A percentile compares a stretch with the other conserved stretches of the same genome.
Conservation (phyloP, 2,329 filamentous ascomycete species). For the Graphiopsis chlorocephala region DNA sequence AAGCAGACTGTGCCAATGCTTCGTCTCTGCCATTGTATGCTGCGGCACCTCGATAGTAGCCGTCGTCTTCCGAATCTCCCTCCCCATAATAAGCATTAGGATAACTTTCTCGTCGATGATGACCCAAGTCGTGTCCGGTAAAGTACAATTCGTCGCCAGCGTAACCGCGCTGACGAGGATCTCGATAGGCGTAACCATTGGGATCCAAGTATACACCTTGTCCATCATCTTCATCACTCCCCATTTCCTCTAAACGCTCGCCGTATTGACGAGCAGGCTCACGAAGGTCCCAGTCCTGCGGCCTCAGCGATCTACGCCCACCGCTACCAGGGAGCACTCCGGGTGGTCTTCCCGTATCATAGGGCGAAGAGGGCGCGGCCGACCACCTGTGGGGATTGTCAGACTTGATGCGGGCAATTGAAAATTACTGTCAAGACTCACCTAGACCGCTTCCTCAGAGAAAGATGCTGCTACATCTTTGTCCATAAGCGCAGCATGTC, state of each 20-base stretch:
- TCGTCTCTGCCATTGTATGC: constrained; percentile 66
- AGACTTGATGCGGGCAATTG: neutral
- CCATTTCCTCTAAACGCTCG: constrained; percentile 65
- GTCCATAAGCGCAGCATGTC: constrained; percentile 93
- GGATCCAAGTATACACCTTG: constrained; percentile 44
- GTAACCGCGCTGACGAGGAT: constrained; percentile 29
- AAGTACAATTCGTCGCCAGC: constrained; percentile 49
- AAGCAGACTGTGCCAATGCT: constrained; percentile 70
- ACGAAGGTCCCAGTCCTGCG: constrained; percentile 44
- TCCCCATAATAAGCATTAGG: constrained; percentile 34
- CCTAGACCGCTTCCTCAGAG: constrained; percentile 99
- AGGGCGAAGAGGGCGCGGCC: constrained; percentile 86
- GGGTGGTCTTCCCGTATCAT: constrained; percentile 99
- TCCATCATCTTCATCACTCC: constrained; percentile 49
- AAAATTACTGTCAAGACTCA: neutral
- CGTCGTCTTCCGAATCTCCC: constrained; percentile 50
- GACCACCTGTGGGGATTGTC: constrained; percentile 62
- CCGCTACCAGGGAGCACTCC: constrained; percentile 60
- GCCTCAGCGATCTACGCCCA: constrained; percentile 47
- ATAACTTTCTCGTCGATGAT: constrained; percentile 46
- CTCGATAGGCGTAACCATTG: constrained; percentile 32
- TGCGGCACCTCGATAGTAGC: constrained; percentile 39
- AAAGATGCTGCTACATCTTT: constrained; percentile 99
- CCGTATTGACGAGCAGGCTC: constrained; percentile 32
- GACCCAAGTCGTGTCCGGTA: constrained; percentile 47